These are phyloP conservation scores for Batkoa obscura DNA, from an alignment of 371 early-diverging fungal species.

Conservation along the genomic window DNA sequence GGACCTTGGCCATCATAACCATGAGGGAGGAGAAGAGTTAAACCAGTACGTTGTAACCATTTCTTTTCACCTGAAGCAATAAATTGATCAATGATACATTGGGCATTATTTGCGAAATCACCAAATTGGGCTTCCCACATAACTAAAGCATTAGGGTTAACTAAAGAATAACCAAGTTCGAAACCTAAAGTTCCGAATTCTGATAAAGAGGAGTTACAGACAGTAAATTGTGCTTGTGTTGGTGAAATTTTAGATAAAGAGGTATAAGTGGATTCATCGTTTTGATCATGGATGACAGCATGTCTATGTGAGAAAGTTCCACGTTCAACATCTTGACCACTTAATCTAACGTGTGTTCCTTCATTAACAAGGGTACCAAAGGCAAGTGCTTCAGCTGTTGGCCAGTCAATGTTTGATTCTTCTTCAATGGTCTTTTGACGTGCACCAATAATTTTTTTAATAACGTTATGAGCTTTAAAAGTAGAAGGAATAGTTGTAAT, in stretches of 20 bases:
- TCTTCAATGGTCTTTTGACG: conserved; percentile 58
- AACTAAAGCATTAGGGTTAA: conserved; percentile 76
- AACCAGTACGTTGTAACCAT: conserved; percentile 88
- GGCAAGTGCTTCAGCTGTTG: conserved; percentile 89
- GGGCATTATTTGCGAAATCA: conserved; percentile 92
- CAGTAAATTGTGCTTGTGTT: conserved; percentile 65
- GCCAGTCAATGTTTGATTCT: conserved; percentile 80
- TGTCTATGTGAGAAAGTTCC: conserved; percentile 97
- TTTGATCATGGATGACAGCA: conserved; percentile 83
- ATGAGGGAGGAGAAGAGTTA: conserved; percentile 84
- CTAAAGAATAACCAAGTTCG: conserved; percentile 88
- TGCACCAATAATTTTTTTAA: conserved; percentile 63
- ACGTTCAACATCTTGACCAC: conserved; percentile 95
- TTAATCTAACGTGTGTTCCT: conserved; percentile 75
- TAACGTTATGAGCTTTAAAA: conserved; percentile 71
- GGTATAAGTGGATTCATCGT: conserved; percentile 37
- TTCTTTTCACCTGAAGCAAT: conserved; percentile 90
- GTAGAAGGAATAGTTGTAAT: conserved; percentile 63
- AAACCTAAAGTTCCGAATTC: conserved; percentile 92
- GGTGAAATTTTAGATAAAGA: conserved; percentile 67
- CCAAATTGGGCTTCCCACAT: conserved; percentile 98
- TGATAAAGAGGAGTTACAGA: conserved; percentile 87
- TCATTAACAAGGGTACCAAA: conserved; percentile 80
- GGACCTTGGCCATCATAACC: conserved; percentile 97
- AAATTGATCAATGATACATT: conserved; percentile 93